A percentile compares a stretch with the other conserved stretches of the same genome.
These are phyloP conservation scores for Zelonia costaricensis DNA, from an alignment of 208 protist genomes.

Conservation along the genomic window DNA sequence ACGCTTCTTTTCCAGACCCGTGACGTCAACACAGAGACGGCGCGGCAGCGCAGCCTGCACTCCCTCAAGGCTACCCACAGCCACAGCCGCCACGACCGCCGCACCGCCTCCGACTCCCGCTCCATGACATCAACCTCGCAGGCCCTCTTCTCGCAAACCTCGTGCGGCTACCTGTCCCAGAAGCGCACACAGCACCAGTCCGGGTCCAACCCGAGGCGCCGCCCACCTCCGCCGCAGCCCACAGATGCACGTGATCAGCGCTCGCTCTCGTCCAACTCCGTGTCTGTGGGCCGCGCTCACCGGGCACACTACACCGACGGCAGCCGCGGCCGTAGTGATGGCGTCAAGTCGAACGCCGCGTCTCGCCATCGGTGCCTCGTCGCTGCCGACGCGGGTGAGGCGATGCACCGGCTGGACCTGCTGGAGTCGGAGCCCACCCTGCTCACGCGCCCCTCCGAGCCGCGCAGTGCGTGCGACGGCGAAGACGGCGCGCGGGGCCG, in stretches of 20 bases:
- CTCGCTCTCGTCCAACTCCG: too few species aligned
- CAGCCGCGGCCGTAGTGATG: too few species aligned
- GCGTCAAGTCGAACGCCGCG: neutral
- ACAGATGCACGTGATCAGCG: too few species aligned
- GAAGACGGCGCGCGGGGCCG: neutral
- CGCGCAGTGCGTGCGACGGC: neutral
- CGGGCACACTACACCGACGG: too few species aligned
- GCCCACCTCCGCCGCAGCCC: too few species aligned
- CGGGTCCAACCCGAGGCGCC: too few species aligned
- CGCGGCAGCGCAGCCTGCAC: neutral
- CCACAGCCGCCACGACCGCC: too few species aligned
- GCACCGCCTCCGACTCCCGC: slow-evolving; percentile 2
- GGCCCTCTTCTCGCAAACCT: neutral
- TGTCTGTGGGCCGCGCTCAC: too few species aligned
- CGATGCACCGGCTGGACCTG: neutral
- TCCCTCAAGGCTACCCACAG: slow-evolving; percentile 9
- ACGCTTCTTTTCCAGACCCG: slow-evolving; percentile 6
- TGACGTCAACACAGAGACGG: slow-evolving; percentile 2
- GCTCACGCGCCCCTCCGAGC: slow-evolving; percentile 10
- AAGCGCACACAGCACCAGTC: too few species aligned
- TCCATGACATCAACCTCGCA: neutral
- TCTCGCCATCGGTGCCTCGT: too few species aligned
- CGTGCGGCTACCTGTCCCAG: too few species aligned
- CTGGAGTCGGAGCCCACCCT: slow-evolving; percentile 22
- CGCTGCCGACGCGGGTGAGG: neutral